Conservation (phyloP, 106 monocot genomes). For the Ottelia alismoides region DNA sequence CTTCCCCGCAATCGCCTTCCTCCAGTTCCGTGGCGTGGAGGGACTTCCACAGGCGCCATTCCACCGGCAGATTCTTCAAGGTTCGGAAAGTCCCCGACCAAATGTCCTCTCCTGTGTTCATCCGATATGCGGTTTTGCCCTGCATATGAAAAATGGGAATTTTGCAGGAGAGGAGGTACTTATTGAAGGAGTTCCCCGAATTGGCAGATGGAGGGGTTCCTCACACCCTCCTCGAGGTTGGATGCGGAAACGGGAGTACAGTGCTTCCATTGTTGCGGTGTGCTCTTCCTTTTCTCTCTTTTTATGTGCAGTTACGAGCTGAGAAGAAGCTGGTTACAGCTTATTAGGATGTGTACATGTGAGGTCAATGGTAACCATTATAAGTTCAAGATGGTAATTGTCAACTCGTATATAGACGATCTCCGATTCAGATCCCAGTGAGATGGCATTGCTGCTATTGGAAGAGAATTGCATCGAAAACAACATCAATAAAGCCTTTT, state of each 20-base stretch:
- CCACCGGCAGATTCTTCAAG: constrained; percentile 85
- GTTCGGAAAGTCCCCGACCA: constrained; percentile 7
- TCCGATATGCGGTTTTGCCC: background rate
- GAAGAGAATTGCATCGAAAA: too few relatives aligned
- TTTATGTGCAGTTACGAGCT: too few relatives aligned
- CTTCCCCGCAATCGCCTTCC: constrained; percentile 6
- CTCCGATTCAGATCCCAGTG: too few relatives aligned
- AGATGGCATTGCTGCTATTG: too few relatives aligned
- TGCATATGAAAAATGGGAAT: too few relatives aligned
- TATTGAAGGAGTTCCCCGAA: constrained; percentile 90
- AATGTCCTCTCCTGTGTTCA: background rate
- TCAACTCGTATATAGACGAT: too few relatives aligned
- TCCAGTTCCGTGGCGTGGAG: constrained; percentile 51
- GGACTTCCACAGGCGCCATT: constrained; percentile 77
- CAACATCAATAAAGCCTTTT: too few relatives aligned
- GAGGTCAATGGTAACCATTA: too few relatives aligned
- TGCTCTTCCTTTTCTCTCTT: too few relatives aligned
- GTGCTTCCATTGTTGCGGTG: constrained; percentile 82
- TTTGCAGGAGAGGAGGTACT: constrained; percentile 97
- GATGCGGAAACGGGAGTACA: constrained; percentile 97
- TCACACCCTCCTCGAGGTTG: constrained; percentile 66
- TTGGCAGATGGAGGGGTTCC: constrained; percentile 14
- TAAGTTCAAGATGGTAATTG: too few relatives aligned
- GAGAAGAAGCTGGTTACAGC: too few relatives aligned
- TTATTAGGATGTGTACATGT: too few relatives aligned